Percentiles rank a stretch among this genome's conserved stretches.
These are phyloP conservation scores for Blastocystis sp. DNA, from an alignment of 352 stramenopile species.

Conservation along the genomic window DNA sequence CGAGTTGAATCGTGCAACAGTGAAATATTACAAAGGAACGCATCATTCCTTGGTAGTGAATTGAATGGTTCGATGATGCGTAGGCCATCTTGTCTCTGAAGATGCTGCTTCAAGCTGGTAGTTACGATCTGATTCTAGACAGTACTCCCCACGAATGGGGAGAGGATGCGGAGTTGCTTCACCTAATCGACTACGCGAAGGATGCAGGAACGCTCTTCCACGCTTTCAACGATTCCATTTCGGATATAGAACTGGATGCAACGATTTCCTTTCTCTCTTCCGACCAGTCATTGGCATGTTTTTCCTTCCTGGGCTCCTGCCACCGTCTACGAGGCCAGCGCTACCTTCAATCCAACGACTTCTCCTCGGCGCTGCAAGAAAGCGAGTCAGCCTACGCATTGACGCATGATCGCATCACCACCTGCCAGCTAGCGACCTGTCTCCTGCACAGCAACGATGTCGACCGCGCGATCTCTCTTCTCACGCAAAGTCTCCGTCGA, in stretches of 20 bases:
- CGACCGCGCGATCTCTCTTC: no score
- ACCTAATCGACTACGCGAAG: neutral
- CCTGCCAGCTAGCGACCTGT: no score
- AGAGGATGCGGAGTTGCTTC: neutral
- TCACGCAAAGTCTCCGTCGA: no score
- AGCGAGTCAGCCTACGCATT: no score
- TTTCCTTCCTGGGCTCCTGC: neutral
- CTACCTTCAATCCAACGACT: no score
- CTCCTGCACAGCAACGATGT: no score
- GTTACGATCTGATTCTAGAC: neutral
- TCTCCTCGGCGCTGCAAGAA: no score
- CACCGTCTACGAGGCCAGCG: neutral
- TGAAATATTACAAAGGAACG: conserved; percentile 36
- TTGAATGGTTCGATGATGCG: neutral
- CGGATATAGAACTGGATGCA: neutral
- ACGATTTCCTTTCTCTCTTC: neutral
- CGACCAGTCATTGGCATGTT: neutral
- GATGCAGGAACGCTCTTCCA: neutral
- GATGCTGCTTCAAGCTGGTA: neutral
- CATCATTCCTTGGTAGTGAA: neutral
- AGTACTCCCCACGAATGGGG: neutral
- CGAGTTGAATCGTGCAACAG: neutral
- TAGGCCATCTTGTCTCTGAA: neutral
- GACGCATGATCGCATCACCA: no score
- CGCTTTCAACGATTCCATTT: neutral